Conservation (phyloP, 345 rosid genomes). For the Xanthoceras sorbifolium region DNA sequence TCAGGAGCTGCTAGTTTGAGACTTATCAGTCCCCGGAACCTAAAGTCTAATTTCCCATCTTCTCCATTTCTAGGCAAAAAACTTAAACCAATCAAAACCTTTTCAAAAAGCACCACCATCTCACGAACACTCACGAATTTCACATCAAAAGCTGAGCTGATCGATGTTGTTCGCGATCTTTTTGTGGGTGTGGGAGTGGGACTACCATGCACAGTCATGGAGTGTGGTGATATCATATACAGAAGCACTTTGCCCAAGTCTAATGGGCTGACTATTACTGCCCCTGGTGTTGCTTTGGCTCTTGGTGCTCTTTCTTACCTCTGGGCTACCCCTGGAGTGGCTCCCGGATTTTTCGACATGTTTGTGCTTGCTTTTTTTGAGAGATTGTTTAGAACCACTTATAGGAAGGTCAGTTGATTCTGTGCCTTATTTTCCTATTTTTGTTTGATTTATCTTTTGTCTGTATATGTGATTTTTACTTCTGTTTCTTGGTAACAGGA, state of each 20-base stretch:
- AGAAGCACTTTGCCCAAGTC: conserved; percentile 93
- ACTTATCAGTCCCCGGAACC: conserved; percentile 38
- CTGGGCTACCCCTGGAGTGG: conserved; percentile 99
- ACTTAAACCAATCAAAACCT: conserved; percentile 34
- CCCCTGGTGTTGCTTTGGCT: conserved; percentile 82
- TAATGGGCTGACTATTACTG: conserved; percentile 66
- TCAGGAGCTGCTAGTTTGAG: conserved; percentile 49
- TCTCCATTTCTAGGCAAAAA: conserved; percentile 71
- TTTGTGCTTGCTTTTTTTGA: conserved; percentile 93
- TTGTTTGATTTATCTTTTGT: background rate
- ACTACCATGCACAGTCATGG: conserved; percentile 95
- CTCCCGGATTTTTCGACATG: conserved; percentile 98
- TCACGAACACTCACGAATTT: conserved; percentile 33
- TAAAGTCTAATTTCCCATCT: conserved; percentile 25
- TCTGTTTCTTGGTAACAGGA: conserved; percentile 54
- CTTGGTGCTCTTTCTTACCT: conserved; percentile 81
- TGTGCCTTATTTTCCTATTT: background rate
- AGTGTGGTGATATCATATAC: conserved; percentile 93
- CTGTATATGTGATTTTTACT: background rate
- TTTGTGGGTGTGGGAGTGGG: conserved; percentile 98
- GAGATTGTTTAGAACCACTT: conserved; percentile 77
- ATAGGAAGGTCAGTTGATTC: conserved; percentile 53
- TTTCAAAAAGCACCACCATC: conserved; percentile 28
- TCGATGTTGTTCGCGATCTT: conserved; percentile 63
- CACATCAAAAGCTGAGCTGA: conserved; percentile 50